Evolutionary conservation across 768 basidiomycete genomes (phyloP), one percentile per base, ranked within the genome.

Genomic region (Mycena floridula): DNA sequence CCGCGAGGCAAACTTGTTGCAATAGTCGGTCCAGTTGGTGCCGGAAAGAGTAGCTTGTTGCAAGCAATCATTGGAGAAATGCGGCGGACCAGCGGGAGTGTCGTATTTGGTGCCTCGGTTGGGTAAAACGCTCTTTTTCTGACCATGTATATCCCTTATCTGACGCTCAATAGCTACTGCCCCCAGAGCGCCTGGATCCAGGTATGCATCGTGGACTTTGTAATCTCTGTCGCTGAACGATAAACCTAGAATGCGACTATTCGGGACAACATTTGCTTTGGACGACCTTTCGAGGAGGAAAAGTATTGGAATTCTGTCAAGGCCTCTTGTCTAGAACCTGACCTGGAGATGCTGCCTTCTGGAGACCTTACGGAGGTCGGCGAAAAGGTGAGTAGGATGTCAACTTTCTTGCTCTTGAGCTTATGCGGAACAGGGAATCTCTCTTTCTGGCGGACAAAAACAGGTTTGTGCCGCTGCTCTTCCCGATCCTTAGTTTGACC

Each of bases 101-200:
- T 89, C 28, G 70, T 67, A 25, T 88, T 92, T 54, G 84, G 88
- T 45, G 89, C 85, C 0, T 75, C 77, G 8, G 76, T 91, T 8
- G 82, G 81, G 1, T 90, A 93, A n/a, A n/a, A n/a, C n/a, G n/a
- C n/a, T n/a, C n/a, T n/a, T n/a, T n/a, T n/a, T n/a, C n/a, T n/a
- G n/a, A n/a, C n/a, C n/a, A n/a, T n/a, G n/a, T n/a, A n/a, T n/a
- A n/a, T n/a, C n/a, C n/a, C n/a, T n/a, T n/a, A n/a, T n/a, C 16
- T 30, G 28, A 30, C 16, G 16, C 28, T 16, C 9, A 9, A 30
- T 16, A 9, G 28, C n/a, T 30, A 30, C 60, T 93, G 88, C 53
- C 81, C 84, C 13, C 93, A 97, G 58, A 82, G 73, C 36, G 85
- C 92, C 9, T 96, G 92, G 91, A 94, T 97, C 46, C 89, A 92